phyloP scores from a whole-genome alignment of 1,139 yeast genomes.

The Protomyces macrosporus region DNA sequence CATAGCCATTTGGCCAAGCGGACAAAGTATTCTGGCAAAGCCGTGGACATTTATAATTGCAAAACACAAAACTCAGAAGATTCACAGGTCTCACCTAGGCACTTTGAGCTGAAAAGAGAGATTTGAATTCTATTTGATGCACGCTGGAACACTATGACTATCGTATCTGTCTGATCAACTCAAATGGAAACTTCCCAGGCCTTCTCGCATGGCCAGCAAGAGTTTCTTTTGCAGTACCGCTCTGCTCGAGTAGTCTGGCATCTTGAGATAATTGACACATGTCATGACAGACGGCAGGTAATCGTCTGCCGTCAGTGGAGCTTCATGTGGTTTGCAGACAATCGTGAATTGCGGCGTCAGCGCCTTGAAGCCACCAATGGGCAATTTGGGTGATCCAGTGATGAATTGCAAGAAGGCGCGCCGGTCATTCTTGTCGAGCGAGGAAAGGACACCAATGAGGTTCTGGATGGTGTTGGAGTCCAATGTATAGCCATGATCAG shows the following conservation, averaged over 20 bases:
- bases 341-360: slow-evolving; percentile 80
- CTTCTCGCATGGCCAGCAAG: slow-evolving; percentile 71
- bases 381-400: slow-evolving; percentile 90
- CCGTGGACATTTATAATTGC: not conserved
- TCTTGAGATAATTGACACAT: slow-evolving; percentile 86
- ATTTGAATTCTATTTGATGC: not conserved
- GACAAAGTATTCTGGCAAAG: not conserved
- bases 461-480: slow-evolving; percentile 62
- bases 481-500: slow-evolving; percentile 84
- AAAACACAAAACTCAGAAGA: not conserved
- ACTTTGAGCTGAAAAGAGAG: no score
- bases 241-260: slow-evolving; percentile 71
- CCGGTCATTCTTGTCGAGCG: slow-evolving; percentile 52
- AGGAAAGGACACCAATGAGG: slow-evolving; percentile 56
- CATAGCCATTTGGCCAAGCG: slow-evolving; percentile 28
- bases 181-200: slow-evolving; percentile 80
- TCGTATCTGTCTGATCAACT: slow-evolving; percentile 43
- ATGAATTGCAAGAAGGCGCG: slow-evolving; percentile 76
- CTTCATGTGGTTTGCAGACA: slow-evolving; percentile 73
- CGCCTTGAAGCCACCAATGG: slow-evolving; percentile 88
- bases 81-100: no score
- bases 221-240: slow-evolving; percentile 57
- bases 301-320: slow-evolving; percentile 60
- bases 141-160: not conserved
- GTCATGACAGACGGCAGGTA: slow-evolving; percentile 97